Conservation (phyloP, 176 grass and related monocot genomes). For the Chloris gayana region DNA sequence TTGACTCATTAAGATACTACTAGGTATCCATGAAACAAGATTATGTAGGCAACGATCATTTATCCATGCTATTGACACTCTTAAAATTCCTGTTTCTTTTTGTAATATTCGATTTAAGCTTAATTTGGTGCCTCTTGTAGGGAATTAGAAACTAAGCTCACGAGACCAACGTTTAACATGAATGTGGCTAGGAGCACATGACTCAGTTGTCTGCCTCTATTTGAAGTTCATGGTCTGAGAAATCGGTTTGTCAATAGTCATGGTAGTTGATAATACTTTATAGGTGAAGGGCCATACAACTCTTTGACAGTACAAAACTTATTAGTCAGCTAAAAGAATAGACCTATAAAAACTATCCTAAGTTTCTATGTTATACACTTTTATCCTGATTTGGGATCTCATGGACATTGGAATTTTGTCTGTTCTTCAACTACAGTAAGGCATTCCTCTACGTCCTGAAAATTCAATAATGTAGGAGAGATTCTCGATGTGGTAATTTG, state of each 20-base stretch:
- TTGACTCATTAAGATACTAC: no score
- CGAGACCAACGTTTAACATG: neutral
- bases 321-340: neutral
- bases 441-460: neutral
- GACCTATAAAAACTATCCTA: neutral
- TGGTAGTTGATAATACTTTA: neutral
- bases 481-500: neutral
- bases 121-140: neutral
- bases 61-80: no score
- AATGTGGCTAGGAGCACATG: neutral
- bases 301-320: neutral
- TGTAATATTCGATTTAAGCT: neutral
- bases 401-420: neutral
- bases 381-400: neutral
- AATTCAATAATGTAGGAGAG: neutral
- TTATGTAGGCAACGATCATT: no score
- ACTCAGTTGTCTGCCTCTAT: neutral
- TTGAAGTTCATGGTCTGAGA: conserved; percentile 3
- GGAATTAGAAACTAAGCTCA: neutral
- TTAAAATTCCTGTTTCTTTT: neutral
- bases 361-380: neutral
- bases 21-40: no score
- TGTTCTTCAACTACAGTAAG: neutral
- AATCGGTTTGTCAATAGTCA: neutral
- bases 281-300: neutral